Base-by-base conservation (phyloP, 495 filamentous ascomycete genomes). In the Aspergillus olivimuriae region DNA sequence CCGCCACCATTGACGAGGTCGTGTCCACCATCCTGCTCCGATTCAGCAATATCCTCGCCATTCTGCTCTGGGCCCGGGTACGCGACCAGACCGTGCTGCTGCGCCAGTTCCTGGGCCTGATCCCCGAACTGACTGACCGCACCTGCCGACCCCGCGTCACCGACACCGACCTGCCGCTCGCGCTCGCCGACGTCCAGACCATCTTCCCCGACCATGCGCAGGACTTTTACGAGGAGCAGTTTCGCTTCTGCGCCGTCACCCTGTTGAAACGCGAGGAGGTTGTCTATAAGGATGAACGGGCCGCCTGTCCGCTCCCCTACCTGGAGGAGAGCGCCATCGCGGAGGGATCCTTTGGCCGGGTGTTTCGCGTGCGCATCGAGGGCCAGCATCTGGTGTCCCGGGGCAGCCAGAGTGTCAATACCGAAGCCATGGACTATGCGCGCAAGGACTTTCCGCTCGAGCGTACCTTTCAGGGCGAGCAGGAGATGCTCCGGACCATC, bases 401-500 rank as follows among this genome's bases (percentile, higher is more conserved):
- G 3, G 20, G 16, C 3, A 24, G 40, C 14, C 19, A 31, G n/a
- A 43, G 23, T 14, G 30, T 24, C 10, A 50, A 41, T 32, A 4
- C 12, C n/a, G 26, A 41, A 20, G 34, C 42, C 3, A 23, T 35
- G 7, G 26, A 33, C 15, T 31, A 40, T 4, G 48, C 53, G 4
- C 43, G 49, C n/a, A 52, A 51, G 23, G 53, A 57, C 22, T 52
- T 57, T 15, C 15, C 43, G 15, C 21, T 44, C 16, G 22, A 44
- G 10, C 20, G 45, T 16, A 44, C 21, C 5, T 54, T 54, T 30
- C 14, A 35, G 9, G 9, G 19, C 1, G 52, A 55, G 39, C 39
- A 44, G 12, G 23, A 45, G 6, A 37, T 38, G 10, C 20, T 50
- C 35, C 30, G 41, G 10, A 36, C 39, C 4, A 50, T 55, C 14